Evolutionary conservation across 495 filamentous ascomycete genomes (phyloP).

Genomic region (Neurospora sp.): DNA sequence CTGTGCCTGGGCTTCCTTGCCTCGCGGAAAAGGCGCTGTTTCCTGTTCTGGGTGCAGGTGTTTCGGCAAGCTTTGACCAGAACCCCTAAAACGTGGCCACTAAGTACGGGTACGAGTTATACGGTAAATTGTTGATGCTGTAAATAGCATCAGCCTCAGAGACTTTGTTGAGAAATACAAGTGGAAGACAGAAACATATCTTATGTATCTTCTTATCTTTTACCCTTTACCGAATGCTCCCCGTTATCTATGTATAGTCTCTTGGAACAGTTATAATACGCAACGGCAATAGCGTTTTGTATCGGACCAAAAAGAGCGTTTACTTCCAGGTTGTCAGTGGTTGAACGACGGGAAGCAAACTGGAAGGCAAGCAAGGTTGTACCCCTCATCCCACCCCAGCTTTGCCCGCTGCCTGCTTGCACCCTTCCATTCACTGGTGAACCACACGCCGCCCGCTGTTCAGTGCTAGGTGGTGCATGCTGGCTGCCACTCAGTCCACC

Average conservation of each 20-base stretch:
- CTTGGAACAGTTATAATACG: neutral
- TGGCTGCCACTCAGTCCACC: neutral
- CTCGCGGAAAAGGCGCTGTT: neutral
- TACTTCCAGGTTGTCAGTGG: neutral
- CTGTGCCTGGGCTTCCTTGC: neutral
- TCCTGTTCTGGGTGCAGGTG: neutral
- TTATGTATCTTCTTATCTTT: neutral
- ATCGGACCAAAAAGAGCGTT: neutral
- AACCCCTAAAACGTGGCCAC: neutral
- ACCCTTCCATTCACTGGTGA: neutral
- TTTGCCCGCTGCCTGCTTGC: neutral
- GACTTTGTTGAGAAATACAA: neutral
- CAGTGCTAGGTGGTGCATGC: neutral
- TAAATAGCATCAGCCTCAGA: neutral
- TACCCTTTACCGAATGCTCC: neutral
- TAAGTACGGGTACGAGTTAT: neutral
- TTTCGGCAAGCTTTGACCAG: neutral
- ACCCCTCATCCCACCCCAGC: slow-evolving; percentile 13
- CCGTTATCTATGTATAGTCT: neutral
- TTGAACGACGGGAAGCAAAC: slow-evolving; percentile 1
- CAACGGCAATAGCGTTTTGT: neutral
- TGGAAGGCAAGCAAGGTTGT: neutral
- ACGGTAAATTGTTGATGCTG: neutral
- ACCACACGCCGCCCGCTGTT: neutral
- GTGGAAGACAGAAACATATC: neutral